phyloP scores from a whole-genome alignment of 768 basidiomycete species.

The Cystobasidium ongulense region DNA sequence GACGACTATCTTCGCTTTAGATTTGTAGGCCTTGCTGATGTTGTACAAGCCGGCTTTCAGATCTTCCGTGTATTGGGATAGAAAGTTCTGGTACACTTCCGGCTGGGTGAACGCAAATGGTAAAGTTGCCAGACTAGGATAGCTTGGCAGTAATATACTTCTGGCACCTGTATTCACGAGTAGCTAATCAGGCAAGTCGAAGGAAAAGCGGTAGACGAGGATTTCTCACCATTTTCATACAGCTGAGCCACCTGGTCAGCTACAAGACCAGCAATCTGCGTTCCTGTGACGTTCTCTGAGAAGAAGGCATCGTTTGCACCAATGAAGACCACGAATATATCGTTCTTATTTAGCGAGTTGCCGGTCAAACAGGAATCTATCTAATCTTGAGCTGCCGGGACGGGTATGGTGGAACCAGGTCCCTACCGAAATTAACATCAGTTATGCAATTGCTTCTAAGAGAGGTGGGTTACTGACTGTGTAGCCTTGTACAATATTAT shows the following conservation, averaged over 20 bases:
- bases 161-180: not conserved
- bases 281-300: not conserved
- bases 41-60: conserved; percentile 4
- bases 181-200: not conserved
- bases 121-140: not conserved
- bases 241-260: conserved; percentile 1
- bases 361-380: not conserved
- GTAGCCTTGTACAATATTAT: not conserved
- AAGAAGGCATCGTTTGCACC: conserved; percentile 15
- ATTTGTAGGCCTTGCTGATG: not conserved
- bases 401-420: not conserved
- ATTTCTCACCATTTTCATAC: not conserved
- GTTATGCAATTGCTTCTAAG: not conserved
- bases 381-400: not conserved
- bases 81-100: not conserved
- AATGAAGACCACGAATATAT: not conserved
- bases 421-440: not conserved
- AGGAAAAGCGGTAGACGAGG: not conserved
- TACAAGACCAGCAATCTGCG: not conserved
- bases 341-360: not conserved
- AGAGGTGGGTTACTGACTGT: not conserved
- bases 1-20: not conserved
- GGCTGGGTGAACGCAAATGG: not conserved
- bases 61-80: not conserved
- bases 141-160: not conserved